Base-by-base conservation (phyloP, 148 eudicot species). In the Diospyros lotus region DNA sequence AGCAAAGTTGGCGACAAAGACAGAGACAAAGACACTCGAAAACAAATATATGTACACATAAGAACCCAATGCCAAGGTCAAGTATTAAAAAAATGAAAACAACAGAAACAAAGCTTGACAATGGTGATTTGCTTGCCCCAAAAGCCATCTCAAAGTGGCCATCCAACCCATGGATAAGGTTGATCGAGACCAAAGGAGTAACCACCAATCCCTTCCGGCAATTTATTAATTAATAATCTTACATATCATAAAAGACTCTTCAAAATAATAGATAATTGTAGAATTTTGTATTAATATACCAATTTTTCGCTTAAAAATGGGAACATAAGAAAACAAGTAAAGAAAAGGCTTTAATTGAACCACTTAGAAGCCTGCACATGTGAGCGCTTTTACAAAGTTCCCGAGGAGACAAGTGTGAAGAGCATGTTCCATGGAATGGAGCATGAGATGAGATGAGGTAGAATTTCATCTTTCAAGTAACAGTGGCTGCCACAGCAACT, bases 381-480 rank as follows among this genome's bases (percentile, higher is more conserved):
- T 28, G 28, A 28, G 17, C 43, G 51, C 38, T 46, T 76, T 58
- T 46, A 14, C 51, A 18, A 53, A 53, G 48, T 3, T 40, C 51
- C 48, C 14, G 11, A 52, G 66, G 41, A 17, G 71, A 44, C 62
- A 17, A 72, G 44, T 50, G 68, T 12, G 39, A 63, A 66, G n/a
- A 9, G 46, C 40, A 66, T 55, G 69, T 28, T 28, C 28, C 28
- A 66, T 55, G 69, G 8, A 4, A 8, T 75, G 69, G 67, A 55
- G 55, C 48, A 69, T 42, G 63, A 74, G 64, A 74, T 28, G 63
- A 72, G 53, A 46, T 79, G 78, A 69, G 67, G 72, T 58, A 63
- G 71, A 70, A 70, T 46, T 69, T 28, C 28, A 28, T 28, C 28
- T 28, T 28, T 80, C 55, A 58, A 69, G 50, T 70, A 72, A 48